A percentile compares a stretch with the other conserved stretches of the same genome.
Conservation (phyloP, 306 rosid species). For the Vicia faba region DNA sequence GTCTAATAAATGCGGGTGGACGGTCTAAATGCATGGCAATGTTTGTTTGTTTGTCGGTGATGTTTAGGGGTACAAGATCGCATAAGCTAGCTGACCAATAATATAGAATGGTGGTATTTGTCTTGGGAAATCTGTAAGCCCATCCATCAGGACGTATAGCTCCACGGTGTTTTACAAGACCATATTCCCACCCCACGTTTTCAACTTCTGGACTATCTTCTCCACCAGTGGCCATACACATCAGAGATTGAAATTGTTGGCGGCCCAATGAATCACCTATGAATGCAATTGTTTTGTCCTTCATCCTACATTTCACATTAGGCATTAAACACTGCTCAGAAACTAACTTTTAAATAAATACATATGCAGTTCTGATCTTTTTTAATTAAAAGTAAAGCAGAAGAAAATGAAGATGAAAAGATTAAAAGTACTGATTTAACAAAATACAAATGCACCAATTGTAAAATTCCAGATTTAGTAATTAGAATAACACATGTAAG, state of each 20-base stretch:
- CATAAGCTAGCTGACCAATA: conserved; percentile 94
- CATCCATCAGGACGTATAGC: conserved; percentile 95
- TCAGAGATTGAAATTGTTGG: conserved; percentile 91
- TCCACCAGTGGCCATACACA: conserved; percentile 90
- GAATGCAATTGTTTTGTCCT: conserved; percentile 85
- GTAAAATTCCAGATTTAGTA: conserved; percentile 3
- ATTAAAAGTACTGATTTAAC: conserved; percentile 5
- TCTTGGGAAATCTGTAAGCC: conserved; percentile 80
- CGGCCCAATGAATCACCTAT: conserved; percentile 90
- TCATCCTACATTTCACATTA: conserved; percentile 66
- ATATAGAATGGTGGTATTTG: conserved; percentile 83
- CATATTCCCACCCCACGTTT: conserved; percentile 75
- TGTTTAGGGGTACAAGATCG: conserved; percentile 70
- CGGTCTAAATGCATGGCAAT: conserved; percentile 93
- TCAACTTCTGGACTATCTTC: conserved; percentile 64
- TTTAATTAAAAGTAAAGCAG: conserved; percentile 17
- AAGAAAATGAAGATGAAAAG: conserved; percentile 3
- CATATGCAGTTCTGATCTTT: not conserved
- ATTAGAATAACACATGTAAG: not conserved
- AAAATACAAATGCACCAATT: conserved; percentile 15
- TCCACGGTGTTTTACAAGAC: conserved; percentile 71
- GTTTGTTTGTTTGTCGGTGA: conserved; percentile 48
- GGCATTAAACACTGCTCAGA: conserved; percentile 42
- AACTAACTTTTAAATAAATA: conserved; percentile 19
- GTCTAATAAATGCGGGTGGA: conserved; percentile 78